phyloP scores from a whole-genome alignment of 2,329 filamentous ascomycete species.

The Pezicula neosporulosa region DNA sequence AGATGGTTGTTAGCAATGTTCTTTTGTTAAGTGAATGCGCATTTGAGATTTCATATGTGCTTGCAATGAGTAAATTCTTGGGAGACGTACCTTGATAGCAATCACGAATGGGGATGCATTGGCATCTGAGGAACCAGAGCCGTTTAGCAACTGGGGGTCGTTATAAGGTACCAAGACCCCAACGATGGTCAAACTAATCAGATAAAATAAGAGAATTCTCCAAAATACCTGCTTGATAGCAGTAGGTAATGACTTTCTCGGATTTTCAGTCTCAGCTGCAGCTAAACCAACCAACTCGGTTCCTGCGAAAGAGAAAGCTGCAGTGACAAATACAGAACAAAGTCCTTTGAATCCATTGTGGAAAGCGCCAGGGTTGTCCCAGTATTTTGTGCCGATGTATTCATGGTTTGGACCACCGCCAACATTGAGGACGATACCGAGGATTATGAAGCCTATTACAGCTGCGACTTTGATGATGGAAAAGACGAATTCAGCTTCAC shows the following conservation, averaged over 20 bases:
- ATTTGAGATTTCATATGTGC: too few relatives aligned
- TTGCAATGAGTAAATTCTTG: too few relatives aligned
- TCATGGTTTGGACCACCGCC: constrained; percentile 51
- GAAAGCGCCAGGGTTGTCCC: constrained; percentile 52
- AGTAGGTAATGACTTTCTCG: constrained; percentile 41
- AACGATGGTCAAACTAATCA: constrained; percentile 36
- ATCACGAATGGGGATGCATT: constrained; percentile 37
- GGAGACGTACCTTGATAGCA: constrained; percentile 26
- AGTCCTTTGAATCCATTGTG: constrained; percentile 58
- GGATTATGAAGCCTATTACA: constrained; percentile 61
- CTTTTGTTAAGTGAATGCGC: too few relatives aligned
- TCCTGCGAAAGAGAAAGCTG: constrained; percentile 57
- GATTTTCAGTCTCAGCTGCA: constrained; percentile 53
- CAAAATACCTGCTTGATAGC: constrained; percentile 40
- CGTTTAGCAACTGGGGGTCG: constrained; percentile 14
- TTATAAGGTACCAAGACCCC: constrained; percentile 34
- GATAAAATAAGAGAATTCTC: constrained; percentile 39
- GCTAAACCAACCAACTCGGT: constrained; percentile 59
- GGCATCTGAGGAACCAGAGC: constrained; percentile 34
- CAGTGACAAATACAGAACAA: constrained; percentile 59
- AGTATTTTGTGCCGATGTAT: constrained; percentile 59
- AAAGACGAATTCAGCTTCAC: constrained; percentile 46
- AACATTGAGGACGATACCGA: constrained; percentile 56
- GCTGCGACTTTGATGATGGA: constrained; percentile 54
- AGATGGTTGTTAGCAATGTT: too few relatives aligned